Evolutionary conservation across 768 basidiomycete species (phyloP).

Genomic region (Lepiota venenata): DNA sequence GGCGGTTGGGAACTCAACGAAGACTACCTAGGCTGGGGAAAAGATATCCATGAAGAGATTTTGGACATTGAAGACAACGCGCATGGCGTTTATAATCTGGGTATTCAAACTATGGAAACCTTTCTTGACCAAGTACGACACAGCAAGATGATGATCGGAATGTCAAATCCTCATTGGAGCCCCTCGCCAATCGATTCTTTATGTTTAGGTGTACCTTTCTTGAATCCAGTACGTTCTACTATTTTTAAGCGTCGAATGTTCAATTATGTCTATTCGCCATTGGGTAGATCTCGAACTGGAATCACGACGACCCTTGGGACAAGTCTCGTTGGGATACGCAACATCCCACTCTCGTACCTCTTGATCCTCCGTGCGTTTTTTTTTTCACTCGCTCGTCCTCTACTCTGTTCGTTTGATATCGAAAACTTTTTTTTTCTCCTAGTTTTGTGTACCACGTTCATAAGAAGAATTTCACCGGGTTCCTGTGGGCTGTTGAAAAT

Average conservation of each 20-base stretch:
- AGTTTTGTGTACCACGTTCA: constrained; percentile 32
- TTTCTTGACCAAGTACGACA: constrained; percentile 22
- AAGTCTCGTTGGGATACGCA: constrained; percentile 26
- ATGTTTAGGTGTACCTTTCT: constrained; percentile 33
- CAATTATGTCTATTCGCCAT: not conserved
- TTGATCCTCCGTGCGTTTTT: constrained; percentile 26
- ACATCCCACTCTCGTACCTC: constrained; percentile 23
- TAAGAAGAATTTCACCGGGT: constrained; percentile 22
- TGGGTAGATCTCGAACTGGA: constrained; percentile 22
- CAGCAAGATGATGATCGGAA: constrained; percentile 27
- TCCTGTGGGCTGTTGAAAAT: constrained; percentile 23
- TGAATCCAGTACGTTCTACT: constrained; percentile 26
- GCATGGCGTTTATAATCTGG: constrained; percentile 20
- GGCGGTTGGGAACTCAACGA: constrained; percentile 22
- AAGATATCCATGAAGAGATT: constrained; percentile 17
- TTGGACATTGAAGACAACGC: constrained; percentile 20
- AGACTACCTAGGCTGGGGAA: constrained; percentile 20
- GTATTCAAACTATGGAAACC: constrained; percentile 11
- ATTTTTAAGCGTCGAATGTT: not conserved
- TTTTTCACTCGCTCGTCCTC: not conserved
- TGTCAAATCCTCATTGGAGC: constrained; percentile 24
- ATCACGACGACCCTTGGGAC: constrained; percentile 22
- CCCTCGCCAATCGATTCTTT: constrained; percentile 31
- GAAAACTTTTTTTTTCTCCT: not conserved
- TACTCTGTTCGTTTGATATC: not conserved